Conservation (phyloP, 495 filamentous ascomycete genomes). For the Podospora pseudoanserina region DNA sequence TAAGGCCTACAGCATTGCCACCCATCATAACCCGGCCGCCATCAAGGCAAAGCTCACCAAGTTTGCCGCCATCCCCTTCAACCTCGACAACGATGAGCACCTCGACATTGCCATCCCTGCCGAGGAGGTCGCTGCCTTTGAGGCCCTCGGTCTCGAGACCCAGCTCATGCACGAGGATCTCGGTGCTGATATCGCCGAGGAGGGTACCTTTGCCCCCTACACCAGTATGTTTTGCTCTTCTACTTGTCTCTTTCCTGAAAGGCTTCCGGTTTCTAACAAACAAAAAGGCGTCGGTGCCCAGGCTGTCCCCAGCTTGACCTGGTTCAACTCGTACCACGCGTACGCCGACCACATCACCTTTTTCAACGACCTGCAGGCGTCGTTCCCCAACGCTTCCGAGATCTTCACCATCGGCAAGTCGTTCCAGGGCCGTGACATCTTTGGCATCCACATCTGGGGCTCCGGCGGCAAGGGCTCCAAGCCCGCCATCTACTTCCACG, state of each 20-base stretch:
- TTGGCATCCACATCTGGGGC: constrained; percentile 59
- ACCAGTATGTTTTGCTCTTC: constrained; percentile 17
- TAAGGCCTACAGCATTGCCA: constrained; percentile 31
- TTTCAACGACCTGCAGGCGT: constrained; percentile 47
- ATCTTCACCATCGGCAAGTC: constrained; percentile 52
- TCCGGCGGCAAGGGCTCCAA: constrained; percentile 50
- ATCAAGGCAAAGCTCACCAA: constrained; percentile 24
- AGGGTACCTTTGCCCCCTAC: constrained; percentile 24
- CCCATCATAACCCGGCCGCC: constrained; percentile 21
- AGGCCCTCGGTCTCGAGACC: constrained; percentile 17
- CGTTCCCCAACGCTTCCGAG: constrained; percentile 50
- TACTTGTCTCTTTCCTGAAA: not conserved
- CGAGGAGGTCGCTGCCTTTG: constrained; percentile 24
- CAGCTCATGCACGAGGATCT: constrained; percentile 29
- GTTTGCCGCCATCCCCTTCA: constrained; percentile 24
- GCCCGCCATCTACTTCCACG: constrained; percentile 57
- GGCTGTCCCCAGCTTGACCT: constrained; percentile 35
- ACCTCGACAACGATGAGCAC: constrained; percentile 29
- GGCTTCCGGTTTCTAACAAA: constrained; percentile 6
- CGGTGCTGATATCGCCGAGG: constrained; percentile 26
- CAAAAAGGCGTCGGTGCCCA: constrained; percentile 23
- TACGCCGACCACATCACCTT: constrained; percentile 55
- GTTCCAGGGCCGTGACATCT: constrained; percentile 48
- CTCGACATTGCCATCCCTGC: constrained; percentile 30
- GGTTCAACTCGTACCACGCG: constrained; percentile 57